These are phyloP conservation scores for Phytopythium vexans DNA, from an alignment of 352 stramenopile genomes.

Conservation along the genomic window DNA sequence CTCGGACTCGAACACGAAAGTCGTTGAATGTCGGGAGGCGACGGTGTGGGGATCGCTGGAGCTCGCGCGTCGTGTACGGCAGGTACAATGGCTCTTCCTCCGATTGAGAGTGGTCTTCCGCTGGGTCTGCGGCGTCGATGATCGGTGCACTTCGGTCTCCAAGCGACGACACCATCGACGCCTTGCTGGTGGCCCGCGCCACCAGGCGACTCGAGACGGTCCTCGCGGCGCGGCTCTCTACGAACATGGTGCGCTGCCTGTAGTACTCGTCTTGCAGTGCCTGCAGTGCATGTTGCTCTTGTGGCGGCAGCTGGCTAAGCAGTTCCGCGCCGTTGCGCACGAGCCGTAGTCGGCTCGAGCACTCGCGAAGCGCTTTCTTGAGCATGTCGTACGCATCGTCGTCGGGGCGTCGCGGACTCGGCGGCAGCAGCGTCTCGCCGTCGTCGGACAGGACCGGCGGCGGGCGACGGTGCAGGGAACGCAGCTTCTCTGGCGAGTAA, in stretches of 20 bases:
- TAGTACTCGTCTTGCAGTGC: slow-evolving; percentile 34
- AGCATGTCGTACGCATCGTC: slow-evolving; percentile 50
- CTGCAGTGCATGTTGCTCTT: slow-evolving; percentile 27
- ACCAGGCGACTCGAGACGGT: not conserved
- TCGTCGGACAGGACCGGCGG: not conserved
- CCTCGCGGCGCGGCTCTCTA: not conserved
- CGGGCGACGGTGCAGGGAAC: slow-evolving; percentile 18
- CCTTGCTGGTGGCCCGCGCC: not conserved
- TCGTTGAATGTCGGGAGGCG: slow-evolving; percentile 43
- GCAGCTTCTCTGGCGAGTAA: slow-evolving; percentile 47
- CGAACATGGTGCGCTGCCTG: slow-evolving; percentile 6
- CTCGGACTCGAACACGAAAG: slow-evolving; percentile 33
- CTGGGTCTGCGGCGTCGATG: not conserved
- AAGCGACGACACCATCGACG: not conserved
- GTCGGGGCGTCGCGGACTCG: not conserved
- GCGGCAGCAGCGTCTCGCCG: not conserved
- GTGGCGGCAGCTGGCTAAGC: slow-evolving; percentile 27
- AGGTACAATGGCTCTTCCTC: slow-evolving; percentile 32
- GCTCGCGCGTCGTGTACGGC: slow-evolving; percentile 61
- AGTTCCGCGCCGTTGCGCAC: slow-evolving; percentile 50
- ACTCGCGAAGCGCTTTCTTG: slow-evolving; percentile 48
- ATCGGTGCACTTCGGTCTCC: not conserved
- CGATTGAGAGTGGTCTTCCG: not conserved
- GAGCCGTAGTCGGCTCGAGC: slow-evolving; percentile 36
- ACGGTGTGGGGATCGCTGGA: slow-evolving; percentile 39